phyloP scores from a whole-genome alignment of 2,329 filamentous ascomycete species.

The Diaporthe sp. region DNA sequence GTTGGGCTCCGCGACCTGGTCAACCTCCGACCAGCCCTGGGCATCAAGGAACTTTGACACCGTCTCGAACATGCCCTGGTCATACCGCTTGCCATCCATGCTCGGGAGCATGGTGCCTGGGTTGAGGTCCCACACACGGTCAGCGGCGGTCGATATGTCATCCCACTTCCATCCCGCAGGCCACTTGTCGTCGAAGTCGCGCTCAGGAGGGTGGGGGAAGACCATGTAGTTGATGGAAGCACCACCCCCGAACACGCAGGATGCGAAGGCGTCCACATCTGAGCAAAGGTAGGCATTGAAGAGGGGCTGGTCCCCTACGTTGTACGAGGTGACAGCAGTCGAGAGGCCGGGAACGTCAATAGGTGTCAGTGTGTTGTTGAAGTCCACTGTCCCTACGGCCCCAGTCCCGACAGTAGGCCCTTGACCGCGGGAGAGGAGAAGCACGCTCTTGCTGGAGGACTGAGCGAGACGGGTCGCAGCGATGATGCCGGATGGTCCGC shows the following conservation, averaged over 20 bases:
- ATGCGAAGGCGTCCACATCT: conserved; percentile 2
- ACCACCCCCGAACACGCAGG: conserved; percentile 12
- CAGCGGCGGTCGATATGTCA: conserved; percentile 40
- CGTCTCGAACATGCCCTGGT: conserved; percentile 29
- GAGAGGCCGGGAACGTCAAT: conserved; percentile 11
- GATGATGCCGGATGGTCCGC: conserved; percentile 4
- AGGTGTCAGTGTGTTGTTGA: neutral
- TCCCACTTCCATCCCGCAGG: conserved; percentile 43
- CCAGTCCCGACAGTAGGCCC: neutral
- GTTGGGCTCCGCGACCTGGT: conserved; percentile 32
- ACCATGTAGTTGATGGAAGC: conserved; percentile 18
- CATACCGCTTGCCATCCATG: conserved; percentile 37
- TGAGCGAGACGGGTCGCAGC: conserved; percentile 12
- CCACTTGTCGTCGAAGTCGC: conserved; percentile 44
- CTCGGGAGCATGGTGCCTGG: conserved; percentile 40
- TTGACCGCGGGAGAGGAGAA: conserved; percentile 13
- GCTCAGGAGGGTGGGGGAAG: conserved; percentile 3
- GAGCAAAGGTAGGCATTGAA: conserved; percentile 25
- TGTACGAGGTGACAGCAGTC: conserved; percentile 21
- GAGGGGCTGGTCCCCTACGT: conserved; percentile 37
- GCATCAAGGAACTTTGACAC: conserved; percentile 26
- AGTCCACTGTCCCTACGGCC: neutral
- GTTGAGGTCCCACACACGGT: conserved; percentile 41
- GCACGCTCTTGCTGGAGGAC: conserved; percentile 15
- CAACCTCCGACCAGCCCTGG: conserved; percentile 31